phyloP scores from a whole-genome alignment of 73 alveolate species.

The Symbiodinium natans region DNA sequence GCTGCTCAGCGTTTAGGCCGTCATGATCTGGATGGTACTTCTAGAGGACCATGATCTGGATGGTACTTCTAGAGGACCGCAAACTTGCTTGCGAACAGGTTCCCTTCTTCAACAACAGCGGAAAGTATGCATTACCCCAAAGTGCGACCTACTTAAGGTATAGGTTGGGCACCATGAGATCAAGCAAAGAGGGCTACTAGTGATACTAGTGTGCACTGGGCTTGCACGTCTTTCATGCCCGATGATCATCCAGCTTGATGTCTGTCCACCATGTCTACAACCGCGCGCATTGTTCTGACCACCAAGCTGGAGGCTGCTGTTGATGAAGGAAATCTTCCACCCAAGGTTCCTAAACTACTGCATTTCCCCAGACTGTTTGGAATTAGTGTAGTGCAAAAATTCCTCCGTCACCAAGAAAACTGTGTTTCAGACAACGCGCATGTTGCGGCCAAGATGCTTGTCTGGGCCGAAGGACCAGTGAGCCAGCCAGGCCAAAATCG shows the following conservation, averaged over 20 bases:
- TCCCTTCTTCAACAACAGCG: neutral
- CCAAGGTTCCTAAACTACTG: neutral
- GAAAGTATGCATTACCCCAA: no score
- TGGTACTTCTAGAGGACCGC: neutral
- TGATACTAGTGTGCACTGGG: neutral
- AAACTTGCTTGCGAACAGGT: neutral
- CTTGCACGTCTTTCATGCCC: neutral
- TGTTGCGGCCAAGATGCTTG: slow-evolving; percentile 29
- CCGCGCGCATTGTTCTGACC: neutral
- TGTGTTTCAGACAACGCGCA: neutral
- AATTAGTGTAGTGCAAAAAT: neutral
- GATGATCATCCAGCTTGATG: neutral
- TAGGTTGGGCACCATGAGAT: neutral
- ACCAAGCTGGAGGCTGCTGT: neutral
- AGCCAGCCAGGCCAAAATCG: slow-evolving; percentile 66
- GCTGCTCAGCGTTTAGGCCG: neutral
- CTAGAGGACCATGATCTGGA: neutral
- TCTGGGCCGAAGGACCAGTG: slow-evolving; percentile 92
- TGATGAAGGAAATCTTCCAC: neutral
- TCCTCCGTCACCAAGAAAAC: neutral
- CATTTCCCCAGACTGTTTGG: neutral
- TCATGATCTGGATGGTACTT: neutral
- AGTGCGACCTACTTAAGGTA: neutral
- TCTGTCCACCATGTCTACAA: neutral
- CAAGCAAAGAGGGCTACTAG: neutral